Percentiles rank a stretch among this genome's conserved stretches.
These are phyloP conservation scores for Aspergillus brasiliensis DNA, from an alignment of 2,329 filamentous ascomycete genomes.

Conservation along the genomic window DNA sequence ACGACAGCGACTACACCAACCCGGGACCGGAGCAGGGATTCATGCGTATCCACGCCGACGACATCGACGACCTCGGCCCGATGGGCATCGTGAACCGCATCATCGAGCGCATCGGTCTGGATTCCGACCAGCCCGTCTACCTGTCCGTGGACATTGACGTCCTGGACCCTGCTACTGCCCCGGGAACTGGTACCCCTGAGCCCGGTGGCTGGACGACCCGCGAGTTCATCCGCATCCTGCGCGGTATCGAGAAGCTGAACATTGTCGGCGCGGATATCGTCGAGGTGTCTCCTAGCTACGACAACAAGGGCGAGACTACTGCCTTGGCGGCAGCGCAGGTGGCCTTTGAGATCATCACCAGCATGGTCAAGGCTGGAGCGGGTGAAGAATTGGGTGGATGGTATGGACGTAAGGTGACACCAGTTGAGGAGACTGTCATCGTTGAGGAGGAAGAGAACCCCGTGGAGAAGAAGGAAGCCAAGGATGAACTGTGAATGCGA, in stretches of 20 bases:
- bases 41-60: conserved; percentile 77
- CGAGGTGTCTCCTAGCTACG: conserved; percentile 83
- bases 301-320: conserved; percentile 77
- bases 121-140: conserved; percentile 74
- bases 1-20: conserved; percentile 69
- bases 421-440: conserved; percentile 13
- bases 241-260: conserved; percentile 80
- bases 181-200: conserved; percentile 85
- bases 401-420: conserved; percentile 38
- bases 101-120: conserved; percentile 66
- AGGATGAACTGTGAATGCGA: conserved; percentile 33
- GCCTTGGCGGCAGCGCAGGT: conserved; percentile 82
- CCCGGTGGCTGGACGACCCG: conserved; percentile 89
- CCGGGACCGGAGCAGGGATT: conserved; percentile 74
- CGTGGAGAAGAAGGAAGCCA: conserved; percentile 16
- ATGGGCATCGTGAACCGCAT: conserved; percentile 71
- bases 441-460: conserved; percentile 12
- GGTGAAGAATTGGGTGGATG: conserved; percentile 43
- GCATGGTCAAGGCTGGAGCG: conserved; percentile 50
- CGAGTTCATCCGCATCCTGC: conserved; percentile 80
- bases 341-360: conserved; percentile 80
- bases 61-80: conserved; percentile 80
- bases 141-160: conserved; percentile 81
- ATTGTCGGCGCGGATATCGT: conserved; percentile 88
- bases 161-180: conserved; percentile 69